Evolutionary conservation across 352 stramenopile genomes (phyloP).

Genomic region (Phytopythium oedochilum): DNA sequence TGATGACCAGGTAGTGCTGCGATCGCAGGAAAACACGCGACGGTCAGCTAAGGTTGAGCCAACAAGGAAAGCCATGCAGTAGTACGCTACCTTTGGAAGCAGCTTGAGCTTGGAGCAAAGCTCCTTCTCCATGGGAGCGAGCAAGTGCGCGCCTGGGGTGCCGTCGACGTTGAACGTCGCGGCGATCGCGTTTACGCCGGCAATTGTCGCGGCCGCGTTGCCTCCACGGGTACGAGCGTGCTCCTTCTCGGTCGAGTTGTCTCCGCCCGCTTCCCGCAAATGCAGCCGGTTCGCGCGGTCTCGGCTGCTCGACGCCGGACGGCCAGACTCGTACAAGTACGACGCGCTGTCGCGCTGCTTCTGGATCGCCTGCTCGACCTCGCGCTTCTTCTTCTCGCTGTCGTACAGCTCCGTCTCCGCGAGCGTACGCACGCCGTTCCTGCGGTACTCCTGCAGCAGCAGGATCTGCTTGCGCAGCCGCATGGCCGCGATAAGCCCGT

Average conservation of each 20-base stretch:
- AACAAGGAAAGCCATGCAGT: background rate
- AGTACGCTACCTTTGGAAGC: slow-evolving; percentile 68
- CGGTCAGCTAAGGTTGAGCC: background rate
- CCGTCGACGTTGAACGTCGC: slow-evolving; percentile 74
- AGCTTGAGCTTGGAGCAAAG: slow-evolving; percentile 90
- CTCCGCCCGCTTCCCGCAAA: slow-evolving; percentile 41
- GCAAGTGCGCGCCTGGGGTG: slow-evolving; percentile 80
- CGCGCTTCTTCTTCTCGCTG: slow-evolving; percentile 90
- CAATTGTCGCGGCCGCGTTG: slow-evolving; percentile 10
- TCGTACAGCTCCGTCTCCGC: slow-evolving; percentile 95
- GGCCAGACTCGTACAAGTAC: slow-evolving; percentile 82
- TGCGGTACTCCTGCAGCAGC: slow-evolving; percentile 94
- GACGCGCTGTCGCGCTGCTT: slow-evolving; percentile 83
- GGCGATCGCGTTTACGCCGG: slow-evolving; percentile 20
- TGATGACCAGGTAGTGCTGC: slow-evolving; percentile 94
- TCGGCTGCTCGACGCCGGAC: slow-evolving; percentile 39
- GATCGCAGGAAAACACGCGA: slow-evolving; percentile 3
- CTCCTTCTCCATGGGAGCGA: slow-evolving; percentile 89
- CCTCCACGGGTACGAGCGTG: slow-evolving; percentile 10
- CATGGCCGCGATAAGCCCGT: slow-evolving; percentile 89
- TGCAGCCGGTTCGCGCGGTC: slow-evolving; percentile 73
- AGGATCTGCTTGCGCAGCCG: slow-evolving; percentile 94
- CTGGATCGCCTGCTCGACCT: slow-evolving; percentile 88
- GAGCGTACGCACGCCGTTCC: slow-evolving; percentile 92
- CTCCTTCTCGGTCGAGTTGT: slow-evolving; percentile 17